Percentiles rank a stretch among this genome's conserved stretches.
phyloP scores from a whole-genome alignment of 345 rosid genomes.

The Laguncularia racemosa region DNA sequence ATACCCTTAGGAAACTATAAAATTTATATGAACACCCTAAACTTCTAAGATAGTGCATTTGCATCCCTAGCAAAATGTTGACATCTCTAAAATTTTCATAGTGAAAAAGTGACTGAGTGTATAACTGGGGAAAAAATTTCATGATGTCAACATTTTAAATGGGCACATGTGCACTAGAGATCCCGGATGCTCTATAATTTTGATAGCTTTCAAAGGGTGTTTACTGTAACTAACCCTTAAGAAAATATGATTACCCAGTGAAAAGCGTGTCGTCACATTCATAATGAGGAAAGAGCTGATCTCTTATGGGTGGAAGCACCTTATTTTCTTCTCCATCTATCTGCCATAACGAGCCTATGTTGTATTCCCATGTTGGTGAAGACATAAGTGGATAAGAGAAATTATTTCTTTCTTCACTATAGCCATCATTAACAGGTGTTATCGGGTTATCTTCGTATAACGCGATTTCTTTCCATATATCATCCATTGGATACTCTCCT shows the following conservation, averaged over 20 bases:
- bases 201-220: too few species aligned
- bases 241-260: constrained; percentile 42
- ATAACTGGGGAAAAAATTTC: too few species aligned
- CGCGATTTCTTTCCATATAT: constrained; percentile 88
- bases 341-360: constrained; percentile 60
- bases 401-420: constrained; percentile 34
- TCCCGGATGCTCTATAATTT: too few species aligned
- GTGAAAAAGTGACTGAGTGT: too few species aligned
- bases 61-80: too few species aligned
- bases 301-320: constrained; percentile 31
- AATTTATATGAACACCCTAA: too few species aligned
- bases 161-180: too few species aligned
- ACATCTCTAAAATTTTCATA: too few species aligned
- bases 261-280: constrained; percentile 28
- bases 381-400: constrained; percentile 39
- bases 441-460: constrained; percentile 35
- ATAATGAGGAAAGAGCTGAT: constrained; percentile 29
- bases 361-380: constrained; percentile 58
- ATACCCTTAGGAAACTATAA: too few species aligned
- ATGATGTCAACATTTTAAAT: too few species aligned
- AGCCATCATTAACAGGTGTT: constrained; percentile 44
- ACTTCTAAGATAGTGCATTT: too few species aligned
- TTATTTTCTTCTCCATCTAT: constrained; percentile 50
- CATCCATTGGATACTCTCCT: constrained; percentile 62
- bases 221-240: too few species aligned